These are phyloP conservation scores for Tylopilus intermedius DNA, from an alignment of 768 basidiomycete species.

Conservation along the genomic window DNA sequence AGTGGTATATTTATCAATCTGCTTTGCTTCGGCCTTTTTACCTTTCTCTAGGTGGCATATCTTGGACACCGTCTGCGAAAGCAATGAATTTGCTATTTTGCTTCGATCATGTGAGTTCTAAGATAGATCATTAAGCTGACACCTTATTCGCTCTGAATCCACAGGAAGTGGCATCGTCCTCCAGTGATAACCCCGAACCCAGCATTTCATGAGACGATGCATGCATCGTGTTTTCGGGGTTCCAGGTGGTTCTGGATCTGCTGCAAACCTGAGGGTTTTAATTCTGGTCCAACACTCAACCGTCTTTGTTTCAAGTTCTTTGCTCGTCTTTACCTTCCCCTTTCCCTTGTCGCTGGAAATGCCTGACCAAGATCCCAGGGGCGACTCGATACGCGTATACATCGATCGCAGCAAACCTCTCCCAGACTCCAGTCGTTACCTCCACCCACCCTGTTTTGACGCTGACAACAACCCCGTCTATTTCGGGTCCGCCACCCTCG, in stretches of 20 bases:
- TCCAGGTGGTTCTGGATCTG: background rate
- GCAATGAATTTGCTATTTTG: background rate
- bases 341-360: background rate
- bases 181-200: background rate
- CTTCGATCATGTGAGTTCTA: background rate
- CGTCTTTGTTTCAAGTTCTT: background rate
- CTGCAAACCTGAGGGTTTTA: no score
- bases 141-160: background rate
- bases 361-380: background rate
- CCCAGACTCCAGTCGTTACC: background rate
- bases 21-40: no score
- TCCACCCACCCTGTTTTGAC: slow-evolving; percentile 8
- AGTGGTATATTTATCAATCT: no score
- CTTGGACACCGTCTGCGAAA: background rate
- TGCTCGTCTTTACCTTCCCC: background rate
- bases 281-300: background rate
- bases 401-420: slow-evolving; percentile 1
- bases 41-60: no score
- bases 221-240: background rate
- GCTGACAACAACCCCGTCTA: background rate
- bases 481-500: background rate
- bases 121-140: background rate
- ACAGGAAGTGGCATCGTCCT: background rate
- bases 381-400: background rate
- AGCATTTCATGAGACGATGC: background rate